Conservation (phyloP, 1,139 yeast genomes). For the Diutina sp. region DNA sequence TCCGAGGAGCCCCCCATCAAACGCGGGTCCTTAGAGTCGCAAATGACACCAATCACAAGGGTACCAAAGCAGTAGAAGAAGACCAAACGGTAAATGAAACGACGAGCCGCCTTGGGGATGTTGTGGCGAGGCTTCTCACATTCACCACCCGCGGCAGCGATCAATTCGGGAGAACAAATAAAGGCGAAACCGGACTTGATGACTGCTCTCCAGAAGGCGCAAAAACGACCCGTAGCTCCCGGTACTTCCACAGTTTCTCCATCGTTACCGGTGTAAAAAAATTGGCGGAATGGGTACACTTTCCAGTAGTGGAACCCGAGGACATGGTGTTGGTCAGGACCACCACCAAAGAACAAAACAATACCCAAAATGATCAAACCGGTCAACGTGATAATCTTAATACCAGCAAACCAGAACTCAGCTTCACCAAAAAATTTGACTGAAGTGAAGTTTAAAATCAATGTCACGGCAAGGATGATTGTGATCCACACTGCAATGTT, state of each 20-base stretch:
- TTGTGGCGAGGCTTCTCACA: constrained; percentile 45
- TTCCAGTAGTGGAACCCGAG: constrained; percentile 20
- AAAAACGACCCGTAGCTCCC: constrained; percentile 29
- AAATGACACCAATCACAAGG: constrained; percentile 34
- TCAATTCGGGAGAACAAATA: constrained; percentile 61
- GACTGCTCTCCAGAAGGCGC: constrained; percentile 65
- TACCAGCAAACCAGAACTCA: constrained; percentile 46
- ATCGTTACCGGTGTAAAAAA: not conserved
- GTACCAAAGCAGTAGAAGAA: constrained; percentile 19
- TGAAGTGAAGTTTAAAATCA: constrained; percentile 36
- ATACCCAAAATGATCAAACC: constrained; percentile 65
- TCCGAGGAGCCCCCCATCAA: constrained; percentile 12
- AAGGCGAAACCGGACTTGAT: constrained; percentile 70
- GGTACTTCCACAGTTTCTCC: not conserved
- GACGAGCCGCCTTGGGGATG: constrained; percentile 58
- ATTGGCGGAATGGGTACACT: constrained; percentile 4
- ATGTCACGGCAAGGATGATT: constrained; percentile 44
- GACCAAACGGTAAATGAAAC: constrained; percentile 54
- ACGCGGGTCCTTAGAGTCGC: constrained; percentile 22
- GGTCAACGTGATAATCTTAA: constrained; percentile 48
- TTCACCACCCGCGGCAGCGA: constrained; percentile 57
- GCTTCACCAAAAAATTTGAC: constrained; percentile 59
- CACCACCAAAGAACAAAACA: constrained; percentile 49
- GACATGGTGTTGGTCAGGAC: constrained; percentile 37
- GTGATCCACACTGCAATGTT: constrained; percentile 59